Evolutionary conservation across 352 stramenopile genomes (phyloP).

Genomic region (Pythium plurisporium): DNA sequence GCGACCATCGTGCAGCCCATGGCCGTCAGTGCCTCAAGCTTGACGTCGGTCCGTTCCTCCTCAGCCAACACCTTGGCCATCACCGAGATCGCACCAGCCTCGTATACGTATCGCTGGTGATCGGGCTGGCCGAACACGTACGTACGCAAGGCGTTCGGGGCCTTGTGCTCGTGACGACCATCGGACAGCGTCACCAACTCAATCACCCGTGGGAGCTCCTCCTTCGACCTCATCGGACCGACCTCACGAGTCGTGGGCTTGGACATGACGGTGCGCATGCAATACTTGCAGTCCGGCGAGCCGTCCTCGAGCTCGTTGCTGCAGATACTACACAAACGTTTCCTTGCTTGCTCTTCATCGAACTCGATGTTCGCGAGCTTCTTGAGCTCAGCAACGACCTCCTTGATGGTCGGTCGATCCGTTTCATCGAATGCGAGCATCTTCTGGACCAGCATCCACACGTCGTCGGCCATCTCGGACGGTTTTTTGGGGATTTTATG

Average conservation of each 20-base stretch:
- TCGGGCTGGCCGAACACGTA: constrained; percentile 7
- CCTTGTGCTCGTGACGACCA: not conserved
- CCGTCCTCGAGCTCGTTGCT: not conserved
- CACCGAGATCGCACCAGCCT: constrained; percentile 5
- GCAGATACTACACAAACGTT: not conserved
- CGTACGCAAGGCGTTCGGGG: not conserved
- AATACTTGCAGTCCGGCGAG: not conserved
- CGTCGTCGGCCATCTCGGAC: not conserved
- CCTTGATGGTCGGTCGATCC: not conserved
- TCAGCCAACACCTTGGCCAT: constrained; percentile 1
- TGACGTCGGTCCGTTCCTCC: too few relatives aligned
- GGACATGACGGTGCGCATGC: not conserved
- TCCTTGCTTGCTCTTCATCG: not conserved
- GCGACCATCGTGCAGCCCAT: too few relatives aligned
- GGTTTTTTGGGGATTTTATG: not conserved
- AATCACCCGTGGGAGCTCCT: constrained; percentile 3
- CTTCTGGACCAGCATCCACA: not conserved
- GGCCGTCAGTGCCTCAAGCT: too few relatives aligned
- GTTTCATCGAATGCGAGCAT: not conserved
- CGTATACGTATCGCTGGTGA: not conserved
- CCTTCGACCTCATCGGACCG: not conserved
- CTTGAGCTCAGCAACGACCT: not conserved
- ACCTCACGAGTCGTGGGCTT: not conserved
- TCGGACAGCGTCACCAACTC: constrained; percentile 1
- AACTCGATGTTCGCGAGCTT: constrained; percentile 1